phyloP scores from a whole-genome alignment of 495 filamentous ascomycete genomes.

The Podospora sp. region DNA sequence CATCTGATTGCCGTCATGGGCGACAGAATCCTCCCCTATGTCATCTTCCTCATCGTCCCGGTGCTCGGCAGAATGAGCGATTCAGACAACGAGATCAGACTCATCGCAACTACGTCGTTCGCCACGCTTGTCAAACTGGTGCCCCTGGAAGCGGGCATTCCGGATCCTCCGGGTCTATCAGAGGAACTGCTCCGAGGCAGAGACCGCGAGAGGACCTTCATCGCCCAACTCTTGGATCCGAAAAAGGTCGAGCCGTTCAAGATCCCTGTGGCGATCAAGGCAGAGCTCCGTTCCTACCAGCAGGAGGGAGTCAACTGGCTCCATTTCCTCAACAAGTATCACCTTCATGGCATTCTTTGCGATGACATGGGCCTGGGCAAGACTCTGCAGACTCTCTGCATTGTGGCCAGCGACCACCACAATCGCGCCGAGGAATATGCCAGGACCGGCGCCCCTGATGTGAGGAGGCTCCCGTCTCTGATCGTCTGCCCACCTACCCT shows the following conservation, averaged over 20 bases:
- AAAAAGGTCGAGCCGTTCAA: slow-evolving; percentile 94
- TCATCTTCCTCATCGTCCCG: slow-evolving; percentile 98
- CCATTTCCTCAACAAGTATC: slow-evolving; percentile 95
- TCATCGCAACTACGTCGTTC: slow-evolving; percentile 95
- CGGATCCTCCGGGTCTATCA: slow-evolving; percentile 91
- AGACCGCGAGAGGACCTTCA: slow-evolving; percentile 92
- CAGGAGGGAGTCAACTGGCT: slow-evolving; percentile 99
- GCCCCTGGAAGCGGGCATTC: slow-evolving; percentile 95
- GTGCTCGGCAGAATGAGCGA: slow-evolving; percentile 99
- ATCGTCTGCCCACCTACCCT: slow-evolving; percentile 96
- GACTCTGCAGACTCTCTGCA: slow-evolving; percentile 95
- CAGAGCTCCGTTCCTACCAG: slow-evolving; percentile 91
- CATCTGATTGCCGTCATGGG: slow-evolving; percentile 98
- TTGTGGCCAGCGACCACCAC: slow-evolving; percentile 96
- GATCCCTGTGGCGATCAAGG: slow-evolving; percentile 95
- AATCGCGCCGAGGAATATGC: slow-evolving; percentile 86
- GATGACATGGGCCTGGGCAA: slow-evolving; percentile 99
- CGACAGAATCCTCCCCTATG: slow-evolving; percentile 91
- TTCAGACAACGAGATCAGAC: slow-evolving; percentile 89
- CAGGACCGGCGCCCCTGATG: slow-evolving; percentile 74
- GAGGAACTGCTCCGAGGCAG: slow-evolving; percentile 84
- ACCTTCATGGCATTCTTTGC: slow-evolving; percentile 96
- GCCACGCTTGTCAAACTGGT: slow-evolving; percentile 98
- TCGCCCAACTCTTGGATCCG: slow-evolving; percentile 90
- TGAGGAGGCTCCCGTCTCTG: slow-evolving; percentile 80